Evolutionary conservation across 176 grass and related monocot genomes (phyloP), one percentile per base, ranked within the genome.

Genomic region (Raddia guianensis): DNA sequence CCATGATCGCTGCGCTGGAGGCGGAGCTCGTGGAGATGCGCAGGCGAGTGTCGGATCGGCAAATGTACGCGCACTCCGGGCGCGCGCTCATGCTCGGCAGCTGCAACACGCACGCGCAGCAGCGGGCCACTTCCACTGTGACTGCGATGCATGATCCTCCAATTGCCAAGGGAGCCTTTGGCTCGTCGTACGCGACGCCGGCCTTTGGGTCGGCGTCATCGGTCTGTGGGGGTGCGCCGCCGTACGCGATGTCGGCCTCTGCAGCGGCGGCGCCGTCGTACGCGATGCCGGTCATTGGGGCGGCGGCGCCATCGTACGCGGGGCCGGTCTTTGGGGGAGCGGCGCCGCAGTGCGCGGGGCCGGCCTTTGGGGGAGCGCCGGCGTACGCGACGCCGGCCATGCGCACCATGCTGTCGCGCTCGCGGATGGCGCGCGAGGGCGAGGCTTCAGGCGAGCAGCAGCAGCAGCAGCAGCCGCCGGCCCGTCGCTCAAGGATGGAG

Each of bases 351-450:
- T 27, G 27, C 27, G 27, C 27, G 27, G 27, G 27, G 27, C 27
- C 27, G 27, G 27, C 27, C 27, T 27, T 27, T 27, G 27, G 27
- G 27, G 27, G 8, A 66, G 1, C 21, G 18, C 0, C 47, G 35
- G 62, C 85, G 45, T 87, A 76, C 63, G 53, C 54, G 63, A 87
- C 85, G 54, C 78, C 78, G 46, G 85, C 85, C 9, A 87, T 87
- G 85, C 85, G 63, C 35, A 53, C 71, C 46, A 82, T 87, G 86
- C 79, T 82, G 40, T 2, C 65, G 73, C 79, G 73, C 7, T 82
- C 86, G 16, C 57, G 42, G 6, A 6, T 0, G 57, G 64, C 77
- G 44, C 62, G 77, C 2, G 77, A 27, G 27, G 27, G 27, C 27
- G 27, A 21, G 70, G 69, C 16, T 21, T 37, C 66, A 2, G 66